Conservation (phyloP, 2,329 filamentous ascomycete species). For the Clonostachys chloroleuca region DNA sequence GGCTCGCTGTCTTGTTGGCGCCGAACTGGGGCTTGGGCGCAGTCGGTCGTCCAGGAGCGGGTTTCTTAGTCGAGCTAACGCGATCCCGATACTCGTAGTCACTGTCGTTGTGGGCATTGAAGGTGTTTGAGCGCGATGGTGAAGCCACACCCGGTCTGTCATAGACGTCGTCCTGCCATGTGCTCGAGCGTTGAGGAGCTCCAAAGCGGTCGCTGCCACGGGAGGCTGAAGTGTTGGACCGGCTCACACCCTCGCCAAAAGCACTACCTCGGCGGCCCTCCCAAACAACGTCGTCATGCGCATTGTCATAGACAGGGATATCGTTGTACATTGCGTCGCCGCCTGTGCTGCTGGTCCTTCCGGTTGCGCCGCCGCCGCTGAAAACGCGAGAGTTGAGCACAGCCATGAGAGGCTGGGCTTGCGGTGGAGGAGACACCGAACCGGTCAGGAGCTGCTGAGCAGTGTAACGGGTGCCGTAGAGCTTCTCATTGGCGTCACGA, state of each 20-base stretch:
- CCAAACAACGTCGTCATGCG: conserved; percentile 80
- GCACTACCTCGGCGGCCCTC: conserved; percentile 68
- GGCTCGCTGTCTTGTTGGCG: conserved; percentile 44
- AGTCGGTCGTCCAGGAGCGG: conserved; percentile 70
- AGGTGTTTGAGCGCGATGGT: conserved; percentile 46
- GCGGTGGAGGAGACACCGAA: conserved; percentile 70
- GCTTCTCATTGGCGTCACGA: conserved; percentile 93
- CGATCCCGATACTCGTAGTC: conserved; percentile 53
- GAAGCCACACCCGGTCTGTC: conserved; percentile 47
- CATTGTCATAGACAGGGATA: conserved; percentile 80
- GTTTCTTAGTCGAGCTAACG: conserved; percentile 7
- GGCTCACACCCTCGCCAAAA: conserved; percentile 58
- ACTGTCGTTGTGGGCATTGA: conserved; percentile 24
- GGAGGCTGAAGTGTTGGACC: conserved; percentile 2
- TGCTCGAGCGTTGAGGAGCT: conserved; percentile 57
- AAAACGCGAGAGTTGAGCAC: conserved; percentile 85
- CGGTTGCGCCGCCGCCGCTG: conserved; percentile 53
- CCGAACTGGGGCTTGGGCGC: conserved; percentile 86
- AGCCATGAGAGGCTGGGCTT: conserved; percentile 78
- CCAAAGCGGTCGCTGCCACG: conserved; percentile 44
- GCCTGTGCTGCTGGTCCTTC: conserved; percentile 30
- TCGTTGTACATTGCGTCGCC: conserved; percentile 87
- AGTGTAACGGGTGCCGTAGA: conserved; percentile 81
- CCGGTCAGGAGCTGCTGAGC: conserved; percentile 80
- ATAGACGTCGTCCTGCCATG: conserved; percentile 74